These are phyloP conservation scores for Ophiostoma triangulosporum DNA, from an alignment of 2,329 filamentous ascomycete genomes.

Conservation along the genomic window DNA sequence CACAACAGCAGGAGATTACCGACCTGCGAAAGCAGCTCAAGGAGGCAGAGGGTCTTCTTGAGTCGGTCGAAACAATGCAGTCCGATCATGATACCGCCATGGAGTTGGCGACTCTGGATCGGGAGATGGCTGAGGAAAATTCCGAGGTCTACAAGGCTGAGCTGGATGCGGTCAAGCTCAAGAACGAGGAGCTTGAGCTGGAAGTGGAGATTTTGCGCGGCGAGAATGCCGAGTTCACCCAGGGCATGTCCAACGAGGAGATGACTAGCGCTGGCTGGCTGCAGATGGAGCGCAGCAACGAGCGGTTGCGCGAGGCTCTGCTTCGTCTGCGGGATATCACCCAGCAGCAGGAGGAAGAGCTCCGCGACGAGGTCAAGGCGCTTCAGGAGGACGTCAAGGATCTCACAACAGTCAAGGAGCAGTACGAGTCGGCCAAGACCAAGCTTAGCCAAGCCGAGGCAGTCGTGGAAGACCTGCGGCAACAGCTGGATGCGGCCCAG, in stretches of 20 bases:
- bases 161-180: constrained; percentile 60
- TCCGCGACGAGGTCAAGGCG: constrained; percentile 59
- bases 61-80: constrained; percentile 58
- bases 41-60: constrained; percentile 56
- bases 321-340: constrained; percentile 75
- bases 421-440: constrained; percentile 57
- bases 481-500: constrained; percentile 80
- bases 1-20: constrained; percentile 64
- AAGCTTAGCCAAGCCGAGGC: constrained; percentile 60
- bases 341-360: constrained; percentile 69
- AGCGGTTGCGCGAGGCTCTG: constrained; percentile 73
- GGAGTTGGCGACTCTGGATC: constrained; percentile 78
- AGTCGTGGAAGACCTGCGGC: constrained; percentile 70
- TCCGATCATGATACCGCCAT: constrained; percentile 74
- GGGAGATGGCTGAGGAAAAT: constrained; percentile 92
- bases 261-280: constrained; percentile 76
- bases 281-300: constrained; percentile 82
- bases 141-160: constrained; percentile 73
- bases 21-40: constrained; percentile 67
- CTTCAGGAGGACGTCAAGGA: constrained; percentile 64
- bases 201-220: constrained; percentile 78
- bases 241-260: constrained; percentile 81
- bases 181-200: constrained; percentile 70
- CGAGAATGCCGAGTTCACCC: constrained; percentile 72
- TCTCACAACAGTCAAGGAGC: constrained; percentile 49